A percentile compares a stretch with the other conserved stretches of the same genome.
Conservation (phyloP, 495 filamentous ascomycete species). For the Emericellopsis terricola region DNA sequence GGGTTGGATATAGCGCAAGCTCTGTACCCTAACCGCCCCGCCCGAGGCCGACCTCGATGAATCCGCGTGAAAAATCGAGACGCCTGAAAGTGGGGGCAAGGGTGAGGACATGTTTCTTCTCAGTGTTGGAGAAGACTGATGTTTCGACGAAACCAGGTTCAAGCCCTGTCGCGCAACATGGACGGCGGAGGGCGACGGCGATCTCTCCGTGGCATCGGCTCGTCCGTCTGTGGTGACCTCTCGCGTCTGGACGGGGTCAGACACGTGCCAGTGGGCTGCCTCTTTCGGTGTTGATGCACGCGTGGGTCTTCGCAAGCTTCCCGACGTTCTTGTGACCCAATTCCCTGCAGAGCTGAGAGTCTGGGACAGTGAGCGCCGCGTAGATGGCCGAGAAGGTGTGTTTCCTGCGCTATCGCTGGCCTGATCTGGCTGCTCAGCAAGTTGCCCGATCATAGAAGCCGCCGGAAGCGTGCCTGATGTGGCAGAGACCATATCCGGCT, state of each 20-base stretch:
- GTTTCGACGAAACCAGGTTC: background rate
- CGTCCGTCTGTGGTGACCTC: constrained; percentile 6
- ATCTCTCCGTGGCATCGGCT: constrained; percentile 1
- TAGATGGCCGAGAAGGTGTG: constrained; percentile 20
- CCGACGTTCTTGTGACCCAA: constrained; percentile 27
- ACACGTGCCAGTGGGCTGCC: constrained; percentile 23
- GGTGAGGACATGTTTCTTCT: constrained; percentile 35
- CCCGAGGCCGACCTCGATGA: constrained; percentile 22
- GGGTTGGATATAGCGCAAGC: constrained; percentile 10
- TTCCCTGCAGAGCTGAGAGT: constrained; percentile 30
- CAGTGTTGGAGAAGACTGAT: constrained; percentile 11
- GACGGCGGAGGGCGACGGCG: background rate
- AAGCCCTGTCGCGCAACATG: constrained; percentile 1
- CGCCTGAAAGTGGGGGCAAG: constrained; percentile 33
- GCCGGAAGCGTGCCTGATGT: constrained; percentile 4
- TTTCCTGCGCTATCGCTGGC: constrained; percentile 5
- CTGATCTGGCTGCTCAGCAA: constrained; percentile 2
- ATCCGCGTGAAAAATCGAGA: constrained; percentile 40
- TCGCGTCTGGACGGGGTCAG: constrained; percentile 15
- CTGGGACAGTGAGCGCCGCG: constrained; percentile 30
- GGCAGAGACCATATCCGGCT: constrained; percentile 11
- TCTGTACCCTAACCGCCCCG: constrained; percentile 14
- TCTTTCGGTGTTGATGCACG: constrained; percentile 18
- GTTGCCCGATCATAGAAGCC: constrained; percentile 3
- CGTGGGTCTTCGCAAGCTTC: constrained; percentile 28